Evolutionary conservation across 2,329 filamentous ascomycete species (phyloP).

Genomic region (Endothia cerciana): DNA sequence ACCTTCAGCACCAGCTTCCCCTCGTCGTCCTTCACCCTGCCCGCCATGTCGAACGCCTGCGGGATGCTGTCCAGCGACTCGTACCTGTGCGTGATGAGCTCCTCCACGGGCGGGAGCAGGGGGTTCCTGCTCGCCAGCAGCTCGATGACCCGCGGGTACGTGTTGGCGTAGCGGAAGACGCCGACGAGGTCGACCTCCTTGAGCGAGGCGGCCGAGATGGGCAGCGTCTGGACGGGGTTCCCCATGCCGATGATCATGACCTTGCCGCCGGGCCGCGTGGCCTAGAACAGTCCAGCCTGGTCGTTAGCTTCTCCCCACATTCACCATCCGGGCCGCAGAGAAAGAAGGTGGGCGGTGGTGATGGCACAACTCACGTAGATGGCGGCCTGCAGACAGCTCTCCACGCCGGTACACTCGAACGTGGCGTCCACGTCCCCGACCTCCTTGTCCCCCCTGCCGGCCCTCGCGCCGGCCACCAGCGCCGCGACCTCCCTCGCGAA

Average conservation of each 20-base stretch:
- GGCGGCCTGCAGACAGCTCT: constrained; percentile 73
- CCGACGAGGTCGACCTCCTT: constrained; percentile 74
- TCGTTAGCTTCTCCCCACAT: no score
- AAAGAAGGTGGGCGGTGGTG: no score
- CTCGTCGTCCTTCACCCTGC: constrained; percentile 68
- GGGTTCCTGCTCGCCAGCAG: constrained; percentile 53
- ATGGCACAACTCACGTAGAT: constrained; percentile 68
- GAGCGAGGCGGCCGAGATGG: constrained; percentile 68
- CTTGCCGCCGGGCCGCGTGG: constrained; percentile 68
- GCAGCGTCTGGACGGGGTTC: constrained; percentile 69
- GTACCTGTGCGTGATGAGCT: constrained; percentile 73
- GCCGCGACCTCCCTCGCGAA: constrained; percentile 55
- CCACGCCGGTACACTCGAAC: constrained; percentile 81
- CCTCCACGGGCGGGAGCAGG: constrained; percentile 65
- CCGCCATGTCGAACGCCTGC: constrained; percentile 75
- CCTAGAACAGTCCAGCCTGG: constrained; percentile 38
- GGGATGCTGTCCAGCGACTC: constrained; percentile 64
- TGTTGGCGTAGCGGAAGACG: constrained; percentile 76
- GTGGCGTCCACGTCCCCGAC: constrained; percentile 69
- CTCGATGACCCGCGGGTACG: constrained; percentile 63
- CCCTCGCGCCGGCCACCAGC: constrained; percentile 43
- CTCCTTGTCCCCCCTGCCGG: constrained; percentile 40
- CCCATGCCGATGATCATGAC: constrained; percentile 76
- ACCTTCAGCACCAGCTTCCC: constrained; percentile 78
- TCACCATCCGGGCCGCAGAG: no score